Evolutionary conservation across 2,329 filamentous ascomycete genomes (phyloP).

Genomic region (Teratosphaeria zuluensis): DNA sequence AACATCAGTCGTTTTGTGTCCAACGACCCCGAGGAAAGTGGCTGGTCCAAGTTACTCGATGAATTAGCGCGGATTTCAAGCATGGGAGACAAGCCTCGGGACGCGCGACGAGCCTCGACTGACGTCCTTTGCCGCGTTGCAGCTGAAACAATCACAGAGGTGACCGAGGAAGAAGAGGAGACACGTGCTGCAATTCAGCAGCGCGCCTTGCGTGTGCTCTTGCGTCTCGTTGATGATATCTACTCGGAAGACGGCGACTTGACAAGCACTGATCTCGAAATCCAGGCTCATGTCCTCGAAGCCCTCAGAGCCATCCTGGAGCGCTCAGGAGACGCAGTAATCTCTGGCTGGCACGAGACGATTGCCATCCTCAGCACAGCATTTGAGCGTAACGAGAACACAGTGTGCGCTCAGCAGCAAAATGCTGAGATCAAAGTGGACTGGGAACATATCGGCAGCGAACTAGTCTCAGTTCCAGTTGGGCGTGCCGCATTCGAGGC

Average conservation of each 20-base stretch:
- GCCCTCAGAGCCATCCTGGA: constrained; percentile 64
- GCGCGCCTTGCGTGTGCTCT: constrained; percentile 29
- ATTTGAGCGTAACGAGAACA: constrained; percentile 43
- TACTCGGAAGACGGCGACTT: constrained; percentile 20
- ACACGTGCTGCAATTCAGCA: constrained; percentile 20
- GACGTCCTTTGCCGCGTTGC: constrained; percentile 41
- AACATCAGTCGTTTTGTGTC: constrained; percentile 54
- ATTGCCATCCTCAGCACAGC: constrained; percentile 80
- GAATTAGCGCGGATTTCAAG: constrained; percentile 43
- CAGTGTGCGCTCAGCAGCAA: constrained; percentile 2
- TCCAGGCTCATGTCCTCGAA: constrained; percentile 66
- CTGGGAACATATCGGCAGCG: constrained; percentile 20
- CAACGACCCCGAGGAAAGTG: constrained; percentile 56
- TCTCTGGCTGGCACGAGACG: constrained; percentile 74
- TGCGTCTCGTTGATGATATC: constrained; percentile 34
- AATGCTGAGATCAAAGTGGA: constrained; percentile 13
- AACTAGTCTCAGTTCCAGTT: constrained; percentile 57
- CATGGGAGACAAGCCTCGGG: constrained; percentile 28
- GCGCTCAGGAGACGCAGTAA: constrained; percentile 73
- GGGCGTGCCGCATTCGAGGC: constrained; percentile 83
- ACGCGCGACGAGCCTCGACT: constrained; percentile 40
- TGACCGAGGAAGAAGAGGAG: constrained; percentile 36
- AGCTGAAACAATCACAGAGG: constrained; percentile 42
- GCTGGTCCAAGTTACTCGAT: constrained; percentile 61
- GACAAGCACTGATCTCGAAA: constrained; percentile 29